Evolutionary conservation across 2,329 filamentous ascomycete genomes (phyloP).

Genomic region (Mollisiaceae sp.): DNA sequence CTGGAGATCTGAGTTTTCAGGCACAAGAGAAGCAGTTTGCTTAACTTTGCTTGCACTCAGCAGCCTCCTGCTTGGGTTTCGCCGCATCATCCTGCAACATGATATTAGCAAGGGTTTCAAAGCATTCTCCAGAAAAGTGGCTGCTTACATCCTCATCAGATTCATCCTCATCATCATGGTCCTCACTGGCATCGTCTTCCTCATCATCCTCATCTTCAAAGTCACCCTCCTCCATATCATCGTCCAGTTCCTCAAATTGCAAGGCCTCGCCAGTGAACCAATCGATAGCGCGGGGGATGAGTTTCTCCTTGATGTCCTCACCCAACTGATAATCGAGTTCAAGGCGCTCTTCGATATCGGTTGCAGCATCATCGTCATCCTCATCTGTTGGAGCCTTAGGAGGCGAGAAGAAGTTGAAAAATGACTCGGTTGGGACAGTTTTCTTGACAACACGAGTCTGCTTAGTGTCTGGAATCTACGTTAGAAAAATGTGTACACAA

Average conservation of each 20-base stretch:
- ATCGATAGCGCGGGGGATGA: slow-evolving; percentile 97
- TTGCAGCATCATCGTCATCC: slow-evolving; percentile 74
- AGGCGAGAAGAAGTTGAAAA: slow-evolving; percentile 92
- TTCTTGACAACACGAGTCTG: slow-evolving; percentile 99
- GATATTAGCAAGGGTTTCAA: slow-evolving; percentile 33
- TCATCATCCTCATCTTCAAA: slow-evolving; percentile 88
- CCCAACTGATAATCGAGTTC: slow-evolving; percentile 99
- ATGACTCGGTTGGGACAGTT: slow-evolving; percentile 97
- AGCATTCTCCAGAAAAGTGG: slow-evolving; percentile 15
- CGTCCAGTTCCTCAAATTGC: slow-evolving; percentile 90
- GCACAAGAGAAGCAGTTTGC: slow-evolving; percentile 12
- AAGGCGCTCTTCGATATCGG: slow-evolving; percentile 95
- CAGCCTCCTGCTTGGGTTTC: slow-evolving; percentile 92
- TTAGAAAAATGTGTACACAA: slow-evolving; percentile 3
- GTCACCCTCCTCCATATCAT: slow-evolving; percentile 81
- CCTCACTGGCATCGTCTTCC: slow-evolving; percentile 84
- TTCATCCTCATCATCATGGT: slow-evolving; percentile 76
- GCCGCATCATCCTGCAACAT: slow-evolving; percentile 76
- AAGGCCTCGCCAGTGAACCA: slow-evolving; percentile 99
- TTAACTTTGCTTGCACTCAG: slow-evolving; percentile 96
- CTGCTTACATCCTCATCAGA: slow-evolving; percentile 75
- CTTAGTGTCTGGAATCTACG: slow-evolving; percentile 77
- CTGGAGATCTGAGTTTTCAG: slow-evolving; percentile 10
- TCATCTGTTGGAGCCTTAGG: slow-evolving; percentile 80
- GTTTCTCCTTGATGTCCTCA: slow-evolving; percentile 99